These are phyloP conservation scores for Ophiocordyceps camponoti-floridani DNA, from an alignment of 2,329 filamentous ascomycete genomes.

Conservation along the genomic window DNA sequence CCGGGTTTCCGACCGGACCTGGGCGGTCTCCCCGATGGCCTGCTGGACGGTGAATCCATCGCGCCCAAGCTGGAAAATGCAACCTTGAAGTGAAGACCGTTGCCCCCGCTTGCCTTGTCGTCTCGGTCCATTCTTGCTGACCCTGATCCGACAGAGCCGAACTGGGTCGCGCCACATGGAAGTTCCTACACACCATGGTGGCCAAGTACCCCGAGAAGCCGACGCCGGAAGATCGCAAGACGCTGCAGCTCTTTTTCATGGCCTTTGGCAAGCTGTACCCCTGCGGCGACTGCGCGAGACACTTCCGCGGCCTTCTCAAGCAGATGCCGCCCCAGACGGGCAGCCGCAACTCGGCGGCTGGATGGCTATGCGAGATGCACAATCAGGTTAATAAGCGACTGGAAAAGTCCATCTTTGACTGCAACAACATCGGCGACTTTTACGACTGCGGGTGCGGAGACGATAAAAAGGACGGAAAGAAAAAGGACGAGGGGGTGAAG, in stretches of 20 bases:
- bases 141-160: conserved; percentile 29
- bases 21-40: conserved; percentile 21
- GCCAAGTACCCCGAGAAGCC: conserved; percentile 50
- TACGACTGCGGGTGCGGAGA: conserved; percentile 57
- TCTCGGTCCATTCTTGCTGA: background rate
- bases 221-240: conserved; percentile 40
- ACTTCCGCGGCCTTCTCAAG: conserved; percentile 44
- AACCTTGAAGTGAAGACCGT: conserved; percentile 46
- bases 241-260: conserved; percentile 46
- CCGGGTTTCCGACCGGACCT: conserved; percentile 20
- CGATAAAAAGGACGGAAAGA: conserved; percentile 22
- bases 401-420: conserved; percentile 45
- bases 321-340: conserved; percentile 49
- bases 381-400: conserved; percentile 49
- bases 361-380: conserved; percentile 51
- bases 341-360: conserved; percentile 43
- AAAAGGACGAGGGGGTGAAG: conserved; percentile 3
- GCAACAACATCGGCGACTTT: conserved; percentile 49
- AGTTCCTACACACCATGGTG: conserved; percentile 54
- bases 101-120: background rate
- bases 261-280: conserved; percentile 53
- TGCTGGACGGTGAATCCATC: conserved; percentile 52
- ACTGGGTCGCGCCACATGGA: conserved; percentile 51
- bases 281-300: conserved; percentile 49
- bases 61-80: conserved; percentile 71